Conservation (phyloP, 2,329 filamentous ascomycete species). For the Ascomycota sp. region DNA sequence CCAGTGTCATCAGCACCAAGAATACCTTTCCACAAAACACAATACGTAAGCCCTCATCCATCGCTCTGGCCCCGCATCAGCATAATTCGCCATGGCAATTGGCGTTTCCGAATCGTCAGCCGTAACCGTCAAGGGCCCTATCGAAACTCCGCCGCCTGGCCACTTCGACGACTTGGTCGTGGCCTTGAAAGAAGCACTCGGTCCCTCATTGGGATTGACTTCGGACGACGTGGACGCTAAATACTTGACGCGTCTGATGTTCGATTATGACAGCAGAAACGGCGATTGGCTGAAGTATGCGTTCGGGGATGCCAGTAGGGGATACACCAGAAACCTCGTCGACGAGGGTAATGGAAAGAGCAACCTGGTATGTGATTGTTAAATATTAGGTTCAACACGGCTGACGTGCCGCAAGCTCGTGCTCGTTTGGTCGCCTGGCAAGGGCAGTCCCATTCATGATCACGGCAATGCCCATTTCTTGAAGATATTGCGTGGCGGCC, state of each 20-base stretch:
- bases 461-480: constrained; percentile 77
- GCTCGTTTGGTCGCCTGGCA: constrained; percentile 74
- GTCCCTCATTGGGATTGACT: constrained; percentile 61
- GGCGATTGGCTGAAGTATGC: constrained; percentile 58
- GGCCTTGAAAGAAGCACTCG: constrained; percentile 54
- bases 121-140: constrained; percentile 5
- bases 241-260: constrained; percentile 53
- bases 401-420: constrained; percentile 37
- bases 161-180: constrained; percentile 51
- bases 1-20: too few species aligned
- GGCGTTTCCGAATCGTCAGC: constrained; percentile 9
- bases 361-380: constrained; percentile 36
- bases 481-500: constrained; percentile 61
- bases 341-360: constrained; percentile 72
- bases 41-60: background rate
- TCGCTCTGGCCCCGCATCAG: constrained; percentile 1
- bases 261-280: constrained; percentile 46
- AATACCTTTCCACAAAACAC: background rate
- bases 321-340: constrained; percentile 76
- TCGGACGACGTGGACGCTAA: constrained; percentile 63
- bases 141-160: constrained; percentile 13
- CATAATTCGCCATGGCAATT: constrained; percentile 13
- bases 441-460: constrained; percentile 72
- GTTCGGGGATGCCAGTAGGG: constrained; percentile 44
- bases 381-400: background rate